Evolutionary conservation across 1,284 basidiomycete species (phyloP), one percentile per base, ranked within the genome.

Genomic region (Heimioporus retisporus): DNA sequence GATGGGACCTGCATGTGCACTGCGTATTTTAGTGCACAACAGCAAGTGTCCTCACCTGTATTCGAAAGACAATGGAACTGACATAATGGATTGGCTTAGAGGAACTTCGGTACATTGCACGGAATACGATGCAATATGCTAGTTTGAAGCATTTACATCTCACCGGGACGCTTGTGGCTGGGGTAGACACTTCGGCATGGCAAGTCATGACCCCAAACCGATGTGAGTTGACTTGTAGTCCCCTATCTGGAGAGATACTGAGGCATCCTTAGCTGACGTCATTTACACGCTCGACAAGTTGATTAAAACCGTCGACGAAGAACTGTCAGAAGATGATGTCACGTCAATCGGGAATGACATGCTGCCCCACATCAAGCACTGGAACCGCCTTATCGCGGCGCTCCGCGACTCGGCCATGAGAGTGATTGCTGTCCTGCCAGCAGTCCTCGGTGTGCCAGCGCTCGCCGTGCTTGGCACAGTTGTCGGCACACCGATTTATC

Each of bases 1-100:
- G 68, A 14, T 77, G 56, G 73, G 75, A 40, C 75, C 71, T 1
- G 63, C 68, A 40, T 77, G 68, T 43, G 72, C 75, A 3, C 42
- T 75, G 31, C 71, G 64, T 28, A 65, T 63, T 21, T 42, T 75
- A 19, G 73, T 63, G 8, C 71, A 65, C 46, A 64, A 68, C 8
- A 23, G 73, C 35, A 55, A 66, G 74, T 65, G 3, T 50, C 54
- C 0, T 6, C 15, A 10, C 13, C 4, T 16, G 25, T 54, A 4
- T 54, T 16, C 15, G 28, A 16, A 16, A 18, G 53, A 54, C 18
- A 18, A 3, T 54, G 53, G 53, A 54, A 54, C 23, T 54, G 18
- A 48, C 46, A 18, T 48, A 28, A 54, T 31, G 21, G 10, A 28
- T 31, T 28, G 53, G 8, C 53, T 54, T 31, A 54, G 53, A 54